Evolutionary conservation across 768 basidiomycete genomes (phyloP).

Genomic region (Mycena olivaceomarginata): DNA sequence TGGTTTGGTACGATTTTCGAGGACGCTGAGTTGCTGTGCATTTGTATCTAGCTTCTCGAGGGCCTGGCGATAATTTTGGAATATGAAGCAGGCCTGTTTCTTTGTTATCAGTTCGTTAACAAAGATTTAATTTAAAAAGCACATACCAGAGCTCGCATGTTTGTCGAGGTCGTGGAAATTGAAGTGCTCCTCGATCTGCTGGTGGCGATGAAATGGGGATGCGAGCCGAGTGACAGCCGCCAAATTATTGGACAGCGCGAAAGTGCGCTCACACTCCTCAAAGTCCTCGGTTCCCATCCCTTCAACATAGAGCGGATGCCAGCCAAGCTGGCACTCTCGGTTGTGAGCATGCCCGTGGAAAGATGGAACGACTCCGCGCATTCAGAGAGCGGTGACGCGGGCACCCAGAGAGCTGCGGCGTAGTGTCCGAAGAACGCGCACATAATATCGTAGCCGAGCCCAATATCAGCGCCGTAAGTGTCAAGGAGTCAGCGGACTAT

Average conservation of each 20-base stretch:
- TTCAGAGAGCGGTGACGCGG: slow-evolving; percentile 15
- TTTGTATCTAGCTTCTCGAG: not conserved
- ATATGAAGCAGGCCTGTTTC: slow-evolving; percentile 10
- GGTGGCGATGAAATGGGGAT: slow-evolving; percentile 47
- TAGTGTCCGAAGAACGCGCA: slow-evolving; percentile 51
- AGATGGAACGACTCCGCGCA: slow-evolving; percentile 38
- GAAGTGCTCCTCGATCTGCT: slow-evolving; percentile 49
- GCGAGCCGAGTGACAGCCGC: slow-evolving; percentile 44
- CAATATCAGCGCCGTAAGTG: slow-evolving; percentile 35
- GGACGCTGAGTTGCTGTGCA: not conserved
- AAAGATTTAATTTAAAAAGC: not conserved
- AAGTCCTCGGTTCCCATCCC: slow-evolving; percentile 55
- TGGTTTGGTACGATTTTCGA: not conserved
- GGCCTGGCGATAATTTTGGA: slow-evolving; percentile 1
- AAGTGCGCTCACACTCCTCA: slow-evolving; percentile 52
- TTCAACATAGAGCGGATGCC: slow-evolving; percentile 48
- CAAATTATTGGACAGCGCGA: slow-evolving; percentile 52
- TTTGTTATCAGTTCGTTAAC: no score
- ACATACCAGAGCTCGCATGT: slow-evolving; percentile 41
- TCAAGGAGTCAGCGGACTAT: slow-evolving; percentile 41
- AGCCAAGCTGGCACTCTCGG: slow-evolving; percentile 48
- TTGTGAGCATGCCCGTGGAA: slow-evolving; percentile 55
- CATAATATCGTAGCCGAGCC: slow-evolving; percentile 51
- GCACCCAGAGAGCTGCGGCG: slow-evolving; percentile 43
- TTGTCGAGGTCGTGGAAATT: slow-evolving; percentile 46